These are phyloP conservation scores for Cercospora sojina DNA, from an alignment of 2,329 filamentous ascomycete species.

Conservation along the genomic window DNA sequence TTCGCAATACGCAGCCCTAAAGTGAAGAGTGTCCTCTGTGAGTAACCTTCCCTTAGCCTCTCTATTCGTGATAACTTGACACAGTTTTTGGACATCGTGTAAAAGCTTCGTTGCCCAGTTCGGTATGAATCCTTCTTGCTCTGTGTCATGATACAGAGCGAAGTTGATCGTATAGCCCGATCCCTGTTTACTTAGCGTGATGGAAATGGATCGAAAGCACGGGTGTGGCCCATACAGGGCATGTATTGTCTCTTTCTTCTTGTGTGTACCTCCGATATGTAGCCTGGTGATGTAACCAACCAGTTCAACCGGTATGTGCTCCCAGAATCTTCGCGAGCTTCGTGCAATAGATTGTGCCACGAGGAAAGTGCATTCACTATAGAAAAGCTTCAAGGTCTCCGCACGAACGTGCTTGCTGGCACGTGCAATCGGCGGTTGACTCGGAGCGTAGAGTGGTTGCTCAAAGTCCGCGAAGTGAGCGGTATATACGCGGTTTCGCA, in stretches of 20 bases:
- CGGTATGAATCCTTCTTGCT: not conserved
- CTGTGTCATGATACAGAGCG: not conserved
- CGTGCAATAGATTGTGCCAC: accelerated
- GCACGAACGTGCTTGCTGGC: slow-evolving; percentile 7
- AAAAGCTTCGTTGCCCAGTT: not conserved
- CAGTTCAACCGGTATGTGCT: not conserved
- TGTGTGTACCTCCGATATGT: not conserved
- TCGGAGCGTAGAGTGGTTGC: slow-evolving; percentile 14
- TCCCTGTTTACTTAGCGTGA: not conserved
- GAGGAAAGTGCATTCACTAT: slow-evolving; percentile 10
- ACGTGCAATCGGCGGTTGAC: slow-evolving; percentile 18
- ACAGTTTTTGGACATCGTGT: not conserved
- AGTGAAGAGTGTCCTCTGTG: not conserved
- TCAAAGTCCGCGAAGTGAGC: slow-evolving; percentile 17
- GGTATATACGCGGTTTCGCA: slow-evolving; percentile 19
- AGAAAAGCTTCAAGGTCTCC: slow-evolving; percentile 22
- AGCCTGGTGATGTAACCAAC: not conserved
- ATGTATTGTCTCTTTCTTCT: not conserved
- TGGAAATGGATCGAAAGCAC: not conserved
- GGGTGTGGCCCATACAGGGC: too few species aligned
- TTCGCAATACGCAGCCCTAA: accelerated
- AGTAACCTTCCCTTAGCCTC: not conserved
- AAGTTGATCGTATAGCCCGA: not conserved
- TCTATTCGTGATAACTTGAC: not conserved
- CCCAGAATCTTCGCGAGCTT: not conserved